Base-by-base conservation (phyloP, 345 rosid genomes). In the Euclidium syriacum region DNA sequence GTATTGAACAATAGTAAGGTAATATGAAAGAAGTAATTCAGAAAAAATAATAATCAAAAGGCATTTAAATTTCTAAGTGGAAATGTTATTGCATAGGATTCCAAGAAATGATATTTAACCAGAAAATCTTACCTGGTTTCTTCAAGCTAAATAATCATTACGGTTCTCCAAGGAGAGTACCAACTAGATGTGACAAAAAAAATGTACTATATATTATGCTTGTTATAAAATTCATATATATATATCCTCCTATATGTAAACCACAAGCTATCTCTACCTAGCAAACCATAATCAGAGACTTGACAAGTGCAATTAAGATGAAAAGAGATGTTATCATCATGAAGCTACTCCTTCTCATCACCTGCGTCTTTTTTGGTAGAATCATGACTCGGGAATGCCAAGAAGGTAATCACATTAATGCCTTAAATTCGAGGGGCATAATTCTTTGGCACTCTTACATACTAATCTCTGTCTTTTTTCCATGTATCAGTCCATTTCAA, bases 121-220 rank as follows among this genome's bases (percentile, higher is more conserved):
- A 48, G 51, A 57, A 54, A 38, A 57, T 67, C 58, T 67, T 58
- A 39, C 50, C 10, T 36, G 10, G 25, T 66, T 66, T 48, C 41
- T 67, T 48, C 65, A 67, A 67, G 47, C 17, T 20, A 67, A 5
- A 58, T 57, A 67, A 58, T 67, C 58, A 67, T 67, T 39, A 57
- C 49, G 56, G 3, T 47, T 56, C 58, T 64, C 52, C 14, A 23
- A 52, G 25, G 52, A 29, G 42, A 52, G 42, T 57, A 67, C 64
- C 72, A 67, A 67, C 42, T 57, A 47, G 50, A 66, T 66, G 49
- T 66, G 49, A 66, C 49, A 67, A 57, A 67, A 67, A 57, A 67
- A 17, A 34, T 33, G 48, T 55, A n/a, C n/a, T n/a, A n/a, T 46
- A 16, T 25, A n/a, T 33, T 9, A 1, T 57, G 15, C 29, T 34